These are phyloP conservation scores for Hymenoscyphus fraxineus DNA, from an alignment of 2,329 filamentous ascomycete genomes.

Conservation along the genomic window DNA sequence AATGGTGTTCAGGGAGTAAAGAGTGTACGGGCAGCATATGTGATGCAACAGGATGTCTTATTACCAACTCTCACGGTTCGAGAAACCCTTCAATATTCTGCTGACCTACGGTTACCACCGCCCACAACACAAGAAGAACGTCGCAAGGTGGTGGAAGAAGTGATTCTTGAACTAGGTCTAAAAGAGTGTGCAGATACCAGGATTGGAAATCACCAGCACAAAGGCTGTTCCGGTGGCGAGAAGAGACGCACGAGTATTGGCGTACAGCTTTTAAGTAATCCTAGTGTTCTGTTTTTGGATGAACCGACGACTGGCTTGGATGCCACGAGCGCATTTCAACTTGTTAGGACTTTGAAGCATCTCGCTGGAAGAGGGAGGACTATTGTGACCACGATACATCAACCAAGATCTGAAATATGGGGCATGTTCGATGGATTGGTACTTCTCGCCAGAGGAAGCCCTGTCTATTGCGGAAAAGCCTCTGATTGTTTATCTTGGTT, in stretches of 20 bases:
- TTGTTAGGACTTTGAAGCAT: constrained; percentile 65
- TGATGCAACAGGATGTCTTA: constrained; percentile 73
- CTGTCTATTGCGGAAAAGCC: constrained; percentile 63
- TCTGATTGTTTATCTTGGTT: constrained; percentile 63
- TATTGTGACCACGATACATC: constrained; percentile 71
- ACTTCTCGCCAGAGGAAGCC: constrained; percentile 62
- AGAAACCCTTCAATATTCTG: constrained; percentile 71
- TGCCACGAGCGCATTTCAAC: constrained; percentile 71
- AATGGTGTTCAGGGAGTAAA: constrained; percentile 54
- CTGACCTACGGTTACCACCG: constrained; percentile 65
- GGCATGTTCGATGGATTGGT: constrained; percentile 69
- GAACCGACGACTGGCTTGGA: constrained; percentile 77
- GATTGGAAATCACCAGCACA: constrained; percentile 67
- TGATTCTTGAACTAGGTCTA: constrained; percentile 70
- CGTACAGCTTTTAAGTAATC: constrained; percentile 75
- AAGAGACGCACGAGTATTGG: constrained; percentile 74
- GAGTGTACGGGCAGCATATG: constrained; percentile 61
- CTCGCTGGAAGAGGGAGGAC: constrained; percentile 67
- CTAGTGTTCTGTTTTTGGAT: constrained; percentile 72
- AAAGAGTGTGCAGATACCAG: constrained; percentile 74
- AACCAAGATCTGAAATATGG: constrained; percentile 78
- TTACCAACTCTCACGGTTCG: constrained; percentile 70
- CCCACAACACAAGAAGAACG: constrained; percentile 57
- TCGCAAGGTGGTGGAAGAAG: constrained; percentile 64
- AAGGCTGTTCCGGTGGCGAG: constrained; percentile 75